Conservation (phyloP, 768 basidiomycete species). For the Pleurotus tuber-regium region DNA sequence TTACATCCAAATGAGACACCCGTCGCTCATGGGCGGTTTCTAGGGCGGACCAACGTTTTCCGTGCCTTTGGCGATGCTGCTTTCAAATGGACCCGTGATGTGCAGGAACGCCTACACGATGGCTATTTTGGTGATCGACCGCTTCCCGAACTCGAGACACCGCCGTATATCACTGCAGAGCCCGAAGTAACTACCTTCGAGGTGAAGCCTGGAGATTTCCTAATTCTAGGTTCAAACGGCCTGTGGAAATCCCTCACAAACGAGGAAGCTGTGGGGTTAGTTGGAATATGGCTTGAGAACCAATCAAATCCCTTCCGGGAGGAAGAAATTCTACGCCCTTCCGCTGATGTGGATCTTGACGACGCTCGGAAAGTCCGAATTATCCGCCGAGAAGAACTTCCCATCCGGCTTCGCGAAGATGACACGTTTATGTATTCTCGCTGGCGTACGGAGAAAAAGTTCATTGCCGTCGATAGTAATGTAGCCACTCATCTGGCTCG, state of each 20-base stretch:
- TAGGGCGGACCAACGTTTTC: constrained; percentile 17
- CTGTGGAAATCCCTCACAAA: constrained; percentile 53
- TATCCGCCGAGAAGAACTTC: constrained; percentile 23
- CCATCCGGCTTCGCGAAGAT: constrained; percentile 29
- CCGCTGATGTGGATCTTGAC: neutral
- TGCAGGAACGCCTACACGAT: constrained; percentile 32
- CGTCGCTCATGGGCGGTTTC: constrained; percentile 24
- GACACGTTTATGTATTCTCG: constrained; percentile 32
- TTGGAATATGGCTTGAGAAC: constrained; percentile 44
- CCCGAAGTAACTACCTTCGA: constrained; percentile 46
- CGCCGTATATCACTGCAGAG: constrained; percentile 49
- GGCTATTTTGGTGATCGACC: constrained; percentile 33
- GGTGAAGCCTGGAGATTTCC: constrained; percentile 45
- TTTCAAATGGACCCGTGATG: constrained; percentile 39
- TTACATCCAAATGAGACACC: constrained; percentile 29
- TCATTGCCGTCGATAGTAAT: constrained; percentile 40
- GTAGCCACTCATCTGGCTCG: constrained; percentile 48
- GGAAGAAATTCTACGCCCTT: neutral
- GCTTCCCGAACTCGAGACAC: constrained; percentile 31
- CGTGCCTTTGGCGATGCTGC: constrained; percentile 43
- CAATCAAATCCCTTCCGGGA: neutral
- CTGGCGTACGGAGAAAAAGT: constrained; percentile 36
- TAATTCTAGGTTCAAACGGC: constrained; percentile 52
- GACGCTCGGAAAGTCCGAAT: constrained; percentile 1
- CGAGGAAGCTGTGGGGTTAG: constrained; percentile 53